phyloP scores from a whole-genome alignment of 139 green algal species.

The Astrephomene gubernaculifera region DNA sequence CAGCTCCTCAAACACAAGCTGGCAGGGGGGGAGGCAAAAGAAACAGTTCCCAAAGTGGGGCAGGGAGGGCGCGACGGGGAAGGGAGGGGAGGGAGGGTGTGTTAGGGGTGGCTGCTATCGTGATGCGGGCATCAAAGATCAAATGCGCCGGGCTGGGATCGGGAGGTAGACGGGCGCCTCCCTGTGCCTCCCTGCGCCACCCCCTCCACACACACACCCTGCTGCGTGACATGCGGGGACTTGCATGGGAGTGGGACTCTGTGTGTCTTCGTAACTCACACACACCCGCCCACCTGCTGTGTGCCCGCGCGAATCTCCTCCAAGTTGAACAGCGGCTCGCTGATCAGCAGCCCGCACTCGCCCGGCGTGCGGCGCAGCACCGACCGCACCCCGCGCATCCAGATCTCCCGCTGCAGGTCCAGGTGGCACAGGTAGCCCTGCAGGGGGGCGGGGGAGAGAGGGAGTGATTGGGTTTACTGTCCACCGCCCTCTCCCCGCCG shows the following conservation, averaged over 20 bases:
- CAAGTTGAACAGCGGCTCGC: constrained; percentile 90
- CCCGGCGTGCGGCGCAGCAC: constrained; percentile 41
- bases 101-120: background rate
- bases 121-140: background rate
- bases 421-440: constrained; percentile 70
- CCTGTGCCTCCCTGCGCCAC: too few species aligned
- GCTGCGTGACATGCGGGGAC: too few species aligned
- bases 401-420: constrained; percentile 89
- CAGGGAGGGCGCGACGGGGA: too few species aligned
- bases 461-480: too few species aligned
- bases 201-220: too few species aligned
- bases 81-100: too few species aligned
- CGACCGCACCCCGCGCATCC: constrained; percentile 58
- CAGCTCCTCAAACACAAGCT: constrained; percentile 88
- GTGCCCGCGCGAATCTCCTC: constrained; percentile 66
- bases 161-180: too few species aligned
- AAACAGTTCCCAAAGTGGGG: too few species aligned
- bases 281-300: constrained; percentile 65
- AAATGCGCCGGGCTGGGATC: too few species aligned
- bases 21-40: background rate
- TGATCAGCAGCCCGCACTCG: constrained; percentile 76
- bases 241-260: too few species aligned
- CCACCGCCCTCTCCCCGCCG: too few species aligned
- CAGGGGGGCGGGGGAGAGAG: background rate
- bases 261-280: too few species aligned